phyloP scores from a whole-genome alignment of 2,329 filamentous ascomycete species.

The Stagonosporopsis rhizophila region DNA sequence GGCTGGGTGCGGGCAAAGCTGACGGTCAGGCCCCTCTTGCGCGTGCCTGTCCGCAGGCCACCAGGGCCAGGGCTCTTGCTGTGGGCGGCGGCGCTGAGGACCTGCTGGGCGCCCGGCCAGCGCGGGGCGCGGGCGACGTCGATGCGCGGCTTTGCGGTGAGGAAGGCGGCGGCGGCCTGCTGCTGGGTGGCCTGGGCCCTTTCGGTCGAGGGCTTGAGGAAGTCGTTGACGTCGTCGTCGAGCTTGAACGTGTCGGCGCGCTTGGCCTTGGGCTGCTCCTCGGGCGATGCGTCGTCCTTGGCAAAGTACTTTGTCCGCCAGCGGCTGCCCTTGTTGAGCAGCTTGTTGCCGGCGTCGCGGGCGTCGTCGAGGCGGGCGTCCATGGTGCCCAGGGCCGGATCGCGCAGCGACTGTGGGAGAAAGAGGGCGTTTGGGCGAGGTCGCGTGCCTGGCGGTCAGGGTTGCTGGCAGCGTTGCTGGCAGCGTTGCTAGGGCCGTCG shows the following conservation, averaged over 20 bases:
- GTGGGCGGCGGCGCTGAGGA: conserved; percentile 46
- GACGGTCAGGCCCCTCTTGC: conserved; percentile 74
- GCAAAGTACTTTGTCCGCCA: conserved; percentile 61
- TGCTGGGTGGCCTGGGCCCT: conserved; percentile 44
- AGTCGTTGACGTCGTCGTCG: conserved; percentile 62
- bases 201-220: conserved; percentile 62
- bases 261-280: conserved; percentile 36
- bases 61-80: conserved; percentile 45
- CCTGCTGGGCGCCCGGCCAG: conserved; percentile 59
- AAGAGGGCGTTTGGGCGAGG: neutral
- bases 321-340: conserved; percentile 50
- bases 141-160: conserved; percentile 51
- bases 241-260: conserved; percentile 38
- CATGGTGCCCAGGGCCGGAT: conserved; percentile 29
- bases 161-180: conserved; percentile 38
- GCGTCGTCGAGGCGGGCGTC: conserved; percentile 33
- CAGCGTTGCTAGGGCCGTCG: conserved; percentile 9
- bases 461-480: conserved; percentile 1
- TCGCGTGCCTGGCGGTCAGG: conserved; percentile 16
- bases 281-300: conserved; percentile 46
- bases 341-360: conserved; percentile 39
- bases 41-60: conserved; percentile 48
- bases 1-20: conserved; percentile 76
- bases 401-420: conserved; percentile 11
- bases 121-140: conserved; percentile 59